phyloP scores from a whole-genome alignment of 2,329 filamentous ascomycete genomes.

The Aspergillus luchuensis region DNA sequence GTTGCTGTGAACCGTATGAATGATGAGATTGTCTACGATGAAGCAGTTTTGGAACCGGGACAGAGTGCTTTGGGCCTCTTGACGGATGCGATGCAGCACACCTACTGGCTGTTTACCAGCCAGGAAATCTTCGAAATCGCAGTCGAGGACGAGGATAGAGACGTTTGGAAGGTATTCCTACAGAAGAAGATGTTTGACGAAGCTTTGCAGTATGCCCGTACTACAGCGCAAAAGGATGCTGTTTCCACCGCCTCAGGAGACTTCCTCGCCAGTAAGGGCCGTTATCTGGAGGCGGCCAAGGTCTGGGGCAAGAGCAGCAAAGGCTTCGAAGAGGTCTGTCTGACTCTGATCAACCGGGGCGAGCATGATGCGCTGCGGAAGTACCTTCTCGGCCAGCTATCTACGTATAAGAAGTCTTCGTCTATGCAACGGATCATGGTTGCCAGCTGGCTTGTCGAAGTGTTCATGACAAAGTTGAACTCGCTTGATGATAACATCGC shows the following conservation, averaged over 20 bases:
- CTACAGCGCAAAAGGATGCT: constrained; percentile 78
- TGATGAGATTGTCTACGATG: constrained; percentile 82
- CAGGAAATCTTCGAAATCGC: constrained; percentile 93
- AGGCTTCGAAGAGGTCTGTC: constrained; percentile 91
- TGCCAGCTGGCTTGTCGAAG: constrained; percentile 89
- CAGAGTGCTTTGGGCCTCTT: constrained; percentile 81
- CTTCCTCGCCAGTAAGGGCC: constrained; percentile 76
- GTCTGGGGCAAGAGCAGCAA: constrained; percentile 96
- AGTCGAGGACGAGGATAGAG: constrained; percentile 82
- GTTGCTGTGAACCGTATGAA: constrained; percentile 86
- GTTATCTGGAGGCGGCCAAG: constrained; percentile 80
- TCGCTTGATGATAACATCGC: constrained; percentile 91
- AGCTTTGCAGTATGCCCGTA: constrained; percentile 81
- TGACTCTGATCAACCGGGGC: constrained; percentile 84
- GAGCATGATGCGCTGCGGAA: constrained; percentile 89
- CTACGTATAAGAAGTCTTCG: constrained; percentile 76
- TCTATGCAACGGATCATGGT: constrained; percentile 96
- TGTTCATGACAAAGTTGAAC: constrained; percentile 97
- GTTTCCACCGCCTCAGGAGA: constrained; percentile 92
- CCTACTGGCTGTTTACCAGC: constrained; percentile 92
- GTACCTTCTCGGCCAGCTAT: constrained; percentile 83
- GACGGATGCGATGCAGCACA: constrained; percentile 90
- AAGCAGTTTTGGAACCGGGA: constrained; percentile 76
- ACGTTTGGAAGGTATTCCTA: constrained; percentile 94
- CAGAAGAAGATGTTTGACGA: constrained; percentile 83